phyloP scores from a whole-genome alignment of 2,329 filamentous ascomycete species.

The Aureobasidium sp. region DNA sequence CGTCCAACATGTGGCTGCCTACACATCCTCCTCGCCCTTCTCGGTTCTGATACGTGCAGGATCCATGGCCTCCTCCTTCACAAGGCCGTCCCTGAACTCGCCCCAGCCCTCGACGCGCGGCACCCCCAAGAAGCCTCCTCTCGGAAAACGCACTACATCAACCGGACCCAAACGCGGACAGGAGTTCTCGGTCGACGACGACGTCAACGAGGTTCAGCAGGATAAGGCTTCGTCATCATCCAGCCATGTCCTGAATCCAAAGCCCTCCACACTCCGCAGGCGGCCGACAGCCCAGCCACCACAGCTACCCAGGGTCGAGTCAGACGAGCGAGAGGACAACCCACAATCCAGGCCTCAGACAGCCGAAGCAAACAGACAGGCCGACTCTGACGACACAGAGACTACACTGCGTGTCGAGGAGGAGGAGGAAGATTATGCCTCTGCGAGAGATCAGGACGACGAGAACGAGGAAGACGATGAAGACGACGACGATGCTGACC shows the following conservation, averaged over 20 bases:
- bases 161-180: constrained; percentile 72
- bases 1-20: neutral
- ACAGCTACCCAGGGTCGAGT: constrained; percentile 43
- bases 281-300: constrained; percentile 42
- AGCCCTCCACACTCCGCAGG: constrained; percentile 46
- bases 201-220: constrained; percentile 68
- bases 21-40: neutral
- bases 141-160: constrained; percentile 67
- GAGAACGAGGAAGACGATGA: constrained; percentile 34
- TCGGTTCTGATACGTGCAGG: neutral
- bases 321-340: constrained; percentile 41
- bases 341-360: neutral
- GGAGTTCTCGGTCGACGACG: constrained; percentile 88
- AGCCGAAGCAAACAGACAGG: neutral
- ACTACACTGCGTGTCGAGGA: constrained; percentile 34
- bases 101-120: neutral
- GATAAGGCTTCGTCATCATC: constrained; percentile 41
- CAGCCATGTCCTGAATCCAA: constrained; percentile 37
- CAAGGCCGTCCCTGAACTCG: neutral
- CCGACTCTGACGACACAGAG: constrained; percentile 33
- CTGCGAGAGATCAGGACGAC: constrained; percentile 32
- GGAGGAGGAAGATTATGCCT: constrained; percentile 24
- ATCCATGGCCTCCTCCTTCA: constrained; percentile 6
- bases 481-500: constrained; percentile 60
- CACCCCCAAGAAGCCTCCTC: constrained; percentile 63